Evolutionary conservation across 169 alveolate species (phyloP).

Genomic region (Plasmodium gonderi): DNA sequence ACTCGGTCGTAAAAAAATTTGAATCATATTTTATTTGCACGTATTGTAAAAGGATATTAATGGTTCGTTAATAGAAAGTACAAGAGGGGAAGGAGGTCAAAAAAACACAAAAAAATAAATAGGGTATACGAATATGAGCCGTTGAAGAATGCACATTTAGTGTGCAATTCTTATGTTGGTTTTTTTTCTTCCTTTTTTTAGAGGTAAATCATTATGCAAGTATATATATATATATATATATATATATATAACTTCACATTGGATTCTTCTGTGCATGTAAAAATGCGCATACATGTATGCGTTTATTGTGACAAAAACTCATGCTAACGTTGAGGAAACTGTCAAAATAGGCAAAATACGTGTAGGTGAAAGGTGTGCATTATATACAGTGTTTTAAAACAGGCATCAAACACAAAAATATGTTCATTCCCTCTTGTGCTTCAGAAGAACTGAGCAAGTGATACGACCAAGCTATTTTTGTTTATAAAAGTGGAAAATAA

Average conservation of each 20-base stretch:
- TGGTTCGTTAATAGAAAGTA: too few species aligned
- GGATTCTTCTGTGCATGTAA: not conserved
- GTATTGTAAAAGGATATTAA: not conserved
- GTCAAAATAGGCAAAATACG: not conserved
- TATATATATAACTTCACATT: not conserved
- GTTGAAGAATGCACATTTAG: not conserved
- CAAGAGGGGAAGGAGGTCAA: not conserved
- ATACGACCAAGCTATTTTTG: not conserved
- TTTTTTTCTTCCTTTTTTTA: too few species aligned
- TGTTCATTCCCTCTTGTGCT: not conserved
- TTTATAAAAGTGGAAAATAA: not conserved
- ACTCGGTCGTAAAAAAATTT: not conserved
- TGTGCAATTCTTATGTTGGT: not conserved
- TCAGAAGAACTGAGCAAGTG: not conserved
- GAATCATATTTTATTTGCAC: not conserved
- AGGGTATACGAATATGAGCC: not conserved
- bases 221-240: too few species aligned
- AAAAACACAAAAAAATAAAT: too few species aligned
- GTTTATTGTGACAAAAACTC: not conserved
- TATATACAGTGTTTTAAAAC: not conserved
- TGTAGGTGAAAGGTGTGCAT: not conserved
- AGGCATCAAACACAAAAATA: not conserved
- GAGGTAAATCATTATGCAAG: slow-evolving; percentile 3
- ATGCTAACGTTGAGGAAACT: not conserved
- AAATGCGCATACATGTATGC: not conserved